Conservation (phyloP, 2,329 filamentous ascomycete species). For the Pseudocercospora cruenta region DNA sequence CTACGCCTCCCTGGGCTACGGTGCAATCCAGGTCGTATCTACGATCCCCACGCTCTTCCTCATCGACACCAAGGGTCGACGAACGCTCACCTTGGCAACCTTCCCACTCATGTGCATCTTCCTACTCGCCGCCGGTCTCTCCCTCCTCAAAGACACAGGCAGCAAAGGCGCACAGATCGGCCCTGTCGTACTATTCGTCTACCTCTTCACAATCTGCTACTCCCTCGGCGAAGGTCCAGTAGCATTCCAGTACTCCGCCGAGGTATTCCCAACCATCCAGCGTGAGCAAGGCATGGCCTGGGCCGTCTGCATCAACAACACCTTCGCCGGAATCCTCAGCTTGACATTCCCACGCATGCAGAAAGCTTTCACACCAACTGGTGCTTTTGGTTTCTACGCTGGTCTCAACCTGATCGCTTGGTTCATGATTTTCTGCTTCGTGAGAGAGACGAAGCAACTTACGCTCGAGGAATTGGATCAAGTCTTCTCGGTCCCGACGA, state of each 20-base stretch:
- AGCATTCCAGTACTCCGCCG: conserved; percentile 49
- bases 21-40: conserved; percentile 51
- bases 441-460: conserved; percentile 53
- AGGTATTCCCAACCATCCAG: conserved; percentile 52
- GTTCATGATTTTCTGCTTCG: conserved; percentile 52
- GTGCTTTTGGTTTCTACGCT: conserved; percentile 61
- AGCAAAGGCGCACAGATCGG: conserved; percentile 42
- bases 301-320: conserved; percentile 62
- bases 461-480: conserved; percentile 55
- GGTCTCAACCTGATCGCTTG: conserved; percentile 61
- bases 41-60: conserved; percentile 51
- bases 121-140: conserved; percentile 53
- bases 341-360: conserved; percentile 54
- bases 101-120: conserved; percentile 55
- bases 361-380: conserved; percentile 54
- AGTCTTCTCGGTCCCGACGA: conserved; percentile 58
- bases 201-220: conserved; percentile 58
- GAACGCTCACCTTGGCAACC: conserved; percentile 45
- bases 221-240: conserved; percentile 49
- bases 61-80: conserved; percentile 51
- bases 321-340: conserved; percentile 44
- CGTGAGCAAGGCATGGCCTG: conserved; percentile 52
- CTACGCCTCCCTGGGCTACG: conserved; percentile 49
- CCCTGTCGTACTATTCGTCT: conserved; percentile 47
- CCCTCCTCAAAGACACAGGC: conserved; percentile 39